These are phyloP conservation scores for Phanerochaete carnosa DNA, from an alignment of 768 basidiomycete species.

Conservation along the genomic window DNA sequence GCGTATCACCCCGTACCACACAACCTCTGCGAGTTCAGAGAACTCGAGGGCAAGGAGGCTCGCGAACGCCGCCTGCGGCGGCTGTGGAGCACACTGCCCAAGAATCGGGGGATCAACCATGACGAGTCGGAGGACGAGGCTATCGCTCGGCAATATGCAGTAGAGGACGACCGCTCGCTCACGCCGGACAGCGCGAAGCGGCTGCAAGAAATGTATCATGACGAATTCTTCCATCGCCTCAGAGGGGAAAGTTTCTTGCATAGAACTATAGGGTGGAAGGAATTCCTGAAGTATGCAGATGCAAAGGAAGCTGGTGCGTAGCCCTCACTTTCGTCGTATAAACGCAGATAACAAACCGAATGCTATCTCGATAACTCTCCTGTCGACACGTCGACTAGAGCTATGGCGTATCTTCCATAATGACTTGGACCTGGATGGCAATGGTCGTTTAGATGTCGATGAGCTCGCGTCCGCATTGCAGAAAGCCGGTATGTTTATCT, in stretches of 20 bases:
- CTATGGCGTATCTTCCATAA: slow-evolving; percentile 91
- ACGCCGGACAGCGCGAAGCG: slow-evolving; percentile 51
- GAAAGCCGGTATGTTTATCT: slow-evolving; percentile 58
- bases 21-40: slow-evolving; percentile 61
- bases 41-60: slow-evolving; percentile 57
- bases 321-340: not conserved
- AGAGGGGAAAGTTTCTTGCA: slow-evolving; percentile 38
- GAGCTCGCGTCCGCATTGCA: slow-evolving; percentile 61
- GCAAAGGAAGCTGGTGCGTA: slow-evolving; percentile 77
- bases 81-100: slow-evolving; percentile 60
- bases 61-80: slow-evolving; percentile 58
- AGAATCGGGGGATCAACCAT: slow-evolving; percentile 17
- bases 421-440: slow-evolving; percentile 86
- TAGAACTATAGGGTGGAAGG: slow-evolving; percentile 58
- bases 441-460: slow-evolving; percentile 72
- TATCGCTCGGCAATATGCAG: slow-evolving; percentile 25
- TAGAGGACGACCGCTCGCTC: slow-evolving; percentile 19
- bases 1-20: slow-evolving; percentile 38
- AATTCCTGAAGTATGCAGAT: slow-evolving; percentile 73
- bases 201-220: slow-evolving; percentile 69
- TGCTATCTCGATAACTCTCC: slow-evolving; percentile 12
- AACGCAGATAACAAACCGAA: slow-evolving; percentile 6
- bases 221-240: slow-evolving; percentile 65
- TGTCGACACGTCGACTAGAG: slow-evolving; percentile 42
- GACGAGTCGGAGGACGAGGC: slow-evolving; percentile 21